Conservation (phyloP, 1,284 basidiomycete genomes). For the Puccinia triticina region DNA sequence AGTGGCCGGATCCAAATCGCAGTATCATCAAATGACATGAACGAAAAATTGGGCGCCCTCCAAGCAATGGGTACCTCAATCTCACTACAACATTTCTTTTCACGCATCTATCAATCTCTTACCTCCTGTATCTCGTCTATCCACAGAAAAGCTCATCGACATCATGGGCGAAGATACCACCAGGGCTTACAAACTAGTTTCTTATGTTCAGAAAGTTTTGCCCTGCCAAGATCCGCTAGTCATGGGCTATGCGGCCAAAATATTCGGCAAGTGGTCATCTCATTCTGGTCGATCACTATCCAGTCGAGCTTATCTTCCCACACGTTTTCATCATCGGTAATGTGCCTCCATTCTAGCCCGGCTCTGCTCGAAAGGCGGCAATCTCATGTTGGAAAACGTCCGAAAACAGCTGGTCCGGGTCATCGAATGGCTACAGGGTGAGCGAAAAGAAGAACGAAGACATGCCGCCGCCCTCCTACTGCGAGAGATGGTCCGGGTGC, state of each 20-base stretch:
- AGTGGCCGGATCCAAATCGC: constrained; percentile 51
- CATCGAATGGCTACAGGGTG: constrained; percentile 60
- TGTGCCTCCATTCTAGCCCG: constrained; percentile 52
- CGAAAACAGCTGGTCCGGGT: constrained; percentile 58
- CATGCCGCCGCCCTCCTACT: constrained; percentile 85
- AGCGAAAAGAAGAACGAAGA: constrained; percentile 68
- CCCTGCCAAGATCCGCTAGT: constrained; percentile 59
- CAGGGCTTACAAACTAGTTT: constrained; percentile 57
- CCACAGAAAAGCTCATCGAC: constrained; percentile 49
- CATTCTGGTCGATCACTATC: not conserved
- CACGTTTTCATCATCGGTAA: not conserved
- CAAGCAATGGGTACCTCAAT: constrained; percentile 50
- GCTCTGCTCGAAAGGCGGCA: constrained; percentile 57
- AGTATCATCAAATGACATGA: constrained; percentile 51
- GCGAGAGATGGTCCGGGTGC: constrained; percentile 82
- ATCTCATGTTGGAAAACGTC: constrained; percentile 57
- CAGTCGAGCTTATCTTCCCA: not conserved
- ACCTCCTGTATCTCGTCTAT: not conserved
- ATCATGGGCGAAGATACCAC: constrained; percentile 56
- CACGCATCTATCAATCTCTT: constrained; percentile 9
- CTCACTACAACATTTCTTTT: not conserved
- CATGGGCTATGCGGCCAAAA: constrained; percentile 59
- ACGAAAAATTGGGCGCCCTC: constrained; percentile 51
- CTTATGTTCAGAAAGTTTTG: constrained; percentile 58
- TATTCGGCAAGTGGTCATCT: constrained; percentile 55